Base-by-base conservation (phyloP, 805 yeast genomes). In the Cyberlindnera petersonii region DNA sequence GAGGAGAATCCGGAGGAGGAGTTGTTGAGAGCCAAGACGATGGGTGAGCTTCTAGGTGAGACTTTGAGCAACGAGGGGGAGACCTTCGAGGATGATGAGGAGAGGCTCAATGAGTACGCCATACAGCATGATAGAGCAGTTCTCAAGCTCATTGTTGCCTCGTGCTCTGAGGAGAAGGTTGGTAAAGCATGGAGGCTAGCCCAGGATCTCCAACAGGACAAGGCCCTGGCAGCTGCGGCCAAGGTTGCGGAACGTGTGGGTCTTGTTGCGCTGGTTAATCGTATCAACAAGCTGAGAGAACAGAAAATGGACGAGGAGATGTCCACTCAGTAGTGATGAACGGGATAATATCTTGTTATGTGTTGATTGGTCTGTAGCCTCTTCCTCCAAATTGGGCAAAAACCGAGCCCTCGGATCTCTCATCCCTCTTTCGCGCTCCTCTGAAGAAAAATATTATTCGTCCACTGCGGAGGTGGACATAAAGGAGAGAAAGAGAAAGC, bases 231-330 rank as follows among this genome's bases (percentile, higher is more conserved):
- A 39, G 96, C 96, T 0, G 96, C 97, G 1, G 67, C 76, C 11
- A 83, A 83, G 61, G 85, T 91, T 39, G 87, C 96, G 1, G 85
- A 85, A 53, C 72, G 96, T 43, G 71, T 77, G 39, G 81, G 76
- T 23, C 58, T 79, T 54, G 62, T 66, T 13, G 54, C 63, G 1
- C 56, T 84, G 43, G 79, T 77, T 1, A 75, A 71, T 42, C 71
- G 71, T 54, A 73, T 82, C 26, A 71, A 69, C 41, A 69, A 73
- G 41, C 50, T 77, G 26, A 63, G 82, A 43, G 85, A 79, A 46
- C 65, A 66, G 34, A 60, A 71, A 49, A 64, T 69, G 68, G 65
- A 45, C 9, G 32, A 13, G 24, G 55, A 53, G 30, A 5, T 41
- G 26, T n/a, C 27, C 7, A 33, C 44, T 4, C 40, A 35, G 38